These are phyloP conservation scores for Sporisorium graminicola DNA, from an alignment of 1,284 basidiomycete species.

Conservation along the genomic window DNA sequence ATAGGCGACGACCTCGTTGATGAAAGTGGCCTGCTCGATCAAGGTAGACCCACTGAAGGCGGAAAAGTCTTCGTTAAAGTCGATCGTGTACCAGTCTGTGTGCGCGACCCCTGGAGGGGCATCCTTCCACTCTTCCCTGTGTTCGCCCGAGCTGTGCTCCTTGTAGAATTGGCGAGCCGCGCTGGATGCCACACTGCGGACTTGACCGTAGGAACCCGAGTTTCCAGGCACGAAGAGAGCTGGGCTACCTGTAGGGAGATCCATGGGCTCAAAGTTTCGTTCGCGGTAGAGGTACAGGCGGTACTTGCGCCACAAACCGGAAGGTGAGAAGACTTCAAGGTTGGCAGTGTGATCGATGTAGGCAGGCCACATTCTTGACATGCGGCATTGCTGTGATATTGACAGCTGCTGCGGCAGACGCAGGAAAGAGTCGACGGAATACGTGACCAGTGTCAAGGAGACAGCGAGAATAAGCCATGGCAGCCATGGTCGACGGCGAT, in stretches of 20 bases:
- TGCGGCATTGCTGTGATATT: conserved; percentile 78
- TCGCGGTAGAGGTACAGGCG: conserved; percentile 91
- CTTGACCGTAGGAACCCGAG: conserved; percentile 93
- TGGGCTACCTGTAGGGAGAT: conserved; percentile 72
- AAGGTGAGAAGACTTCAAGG: conserved; percentile 75
- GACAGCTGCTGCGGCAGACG: conserved; percentile 46
- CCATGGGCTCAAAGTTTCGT: conserved; percentile 26
- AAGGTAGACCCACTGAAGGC: conserved; percentile 93
- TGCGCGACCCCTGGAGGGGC: conserved; percentile 35
- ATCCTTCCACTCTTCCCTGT: conserved; percentile 51
- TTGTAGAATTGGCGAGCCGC: conserved; percentile 82
- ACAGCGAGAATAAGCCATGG: conserved; percentile 37
- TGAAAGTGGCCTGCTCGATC: conserved; percentile 83
- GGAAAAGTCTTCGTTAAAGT: conserved; percentile 97
- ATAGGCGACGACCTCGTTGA: conserved; percentile 79
- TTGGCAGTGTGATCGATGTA: conserved; percentile 75
- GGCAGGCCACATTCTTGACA: conserved; percentile 96
- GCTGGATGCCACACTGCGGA: conserved; percentile 92
- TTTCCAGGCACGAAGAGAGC: conserved; percentile 97
- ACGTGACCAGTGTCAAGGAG: conserved; percentile 16
- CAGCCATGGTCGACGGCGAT: conserved; percentile 18
- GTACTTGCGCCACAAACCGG: conserved; percentile 80
- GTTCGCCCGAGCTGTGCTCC: conserved; percentile 71
- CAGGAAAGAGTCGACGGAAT: conserved; percentile 47
- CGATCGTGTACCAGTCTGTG: conserved; percentile 74